Conservation (phyloP, 208 protist species). For the Naegleria gruberi region DNA sequence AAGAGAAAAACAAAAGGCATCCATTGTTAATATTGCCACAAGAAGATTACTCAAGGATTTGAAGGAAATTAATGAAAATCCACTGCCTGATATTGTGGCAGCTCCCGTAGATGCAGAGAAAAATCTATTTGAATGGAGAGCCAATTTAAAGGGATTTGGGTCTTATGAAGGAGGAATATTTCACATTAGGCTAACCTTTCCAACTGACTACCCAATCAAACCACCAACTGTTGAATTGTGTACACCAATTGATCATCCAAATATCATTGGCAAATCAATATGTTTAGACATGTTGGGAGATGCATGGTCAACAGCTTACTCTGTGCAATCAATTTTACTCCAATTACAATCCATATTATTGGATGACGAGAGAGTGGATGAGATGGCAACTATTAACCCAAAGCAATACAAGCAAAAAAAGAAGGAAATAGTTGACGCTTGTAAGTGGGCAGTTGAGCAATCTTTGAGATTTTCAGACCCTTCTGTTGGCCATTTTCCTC, state of each 20-base stretch:
- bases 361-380: not conserved
- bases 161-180: conserved; percentile 41
- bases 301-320: conserved; percentile 41
- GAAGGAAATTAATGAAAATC: conserved; percentile 29
- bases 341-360: conserved; percentile 39
- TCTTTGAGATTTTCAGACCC: conserved; percentile 20
- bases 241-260: conserved; percentile 35
- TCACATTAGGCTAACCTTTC: conserved; percentile 43
- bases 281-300: conserved; percentile 39
- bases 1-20: not conserved
- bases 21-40: conserved; percentile 7
- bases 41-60: conserved; percentile 36
- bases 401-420: conserved; percentile 25
- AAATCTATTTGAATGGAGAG: conserved; percentile 42
- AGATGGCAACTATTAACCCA: not conserved
- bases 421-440: conserved; percentile 5
- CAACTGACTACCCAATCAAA: conserved; percentile 33
- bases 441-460: conserved; percentile 10
- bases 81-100: conserved; percentile 32
- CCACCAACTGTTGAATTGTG: conserved; percentile 31
- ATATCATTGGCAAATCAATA: conserved; percentile 36
- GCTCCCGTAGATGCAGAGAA: conserved; percentile 22
- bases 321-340: conserved; percentile 36
- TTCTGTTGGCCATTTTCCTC: not conserved
- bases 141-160: conserved; percentile 35